Evolutionary conservation across 148 eudicot species (phyloP).

Genomic region (Rheum nobile): DNA sequence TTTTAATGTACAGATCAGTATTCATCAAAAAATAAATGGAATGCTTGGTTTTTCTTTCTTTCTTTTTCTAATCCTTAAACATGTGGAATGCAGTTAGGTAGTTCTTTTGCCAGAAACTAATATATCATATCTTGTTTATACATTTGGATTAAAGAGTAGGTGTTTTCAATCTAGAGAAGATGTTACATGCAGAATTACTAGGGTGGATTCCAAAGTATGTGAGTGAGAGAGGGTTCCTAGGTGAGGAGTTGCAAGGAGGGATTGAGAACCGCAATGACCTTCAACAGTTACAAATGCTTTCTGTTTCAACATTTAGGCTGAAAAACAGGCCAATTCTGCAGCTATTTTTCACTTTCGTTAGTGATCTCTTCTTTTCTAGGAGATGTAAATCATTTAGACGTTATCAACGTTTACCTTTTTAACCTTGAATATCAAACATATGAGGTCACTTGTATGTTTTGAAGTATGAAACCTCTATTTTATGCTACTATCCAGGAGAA

Average conservation of each 20-base stretch:
- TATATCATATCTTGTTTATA: not conserved
- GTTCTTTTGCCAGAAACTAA: not conserved
- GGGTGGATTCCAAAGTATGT: not conserved
- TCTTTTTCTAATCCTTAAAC: not conserved
- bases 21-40: not conserved
- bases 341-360: not conserved
- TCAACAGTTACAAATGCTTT: not conserved
- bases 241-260: not conserved
- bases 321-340: not conserved
- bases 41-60: not conserved
- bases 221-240: not conserved
- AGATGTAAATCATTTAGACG: not conserved
- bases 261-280: not conserved
- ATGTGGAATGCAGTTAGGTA: too few relatives aligned
- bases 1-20: not conserved
- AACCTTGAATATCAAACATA: not conserved
- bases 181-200: not conserved
- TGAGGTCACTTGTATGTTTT: not conserved
- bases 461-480: not conserved
- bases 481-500: slow-evolving; percentile 46
- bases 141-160: not conserved
- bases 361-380: not conserved
- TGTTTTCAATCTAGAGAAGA: not conserved
- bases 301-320: not conserved
- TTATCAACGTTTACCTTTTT: not conserved